Evolutionary conservation across 1,284 basidiomycete genomes (phyloP).

Genomic region (Sanghuangporus baumii): DNA sequence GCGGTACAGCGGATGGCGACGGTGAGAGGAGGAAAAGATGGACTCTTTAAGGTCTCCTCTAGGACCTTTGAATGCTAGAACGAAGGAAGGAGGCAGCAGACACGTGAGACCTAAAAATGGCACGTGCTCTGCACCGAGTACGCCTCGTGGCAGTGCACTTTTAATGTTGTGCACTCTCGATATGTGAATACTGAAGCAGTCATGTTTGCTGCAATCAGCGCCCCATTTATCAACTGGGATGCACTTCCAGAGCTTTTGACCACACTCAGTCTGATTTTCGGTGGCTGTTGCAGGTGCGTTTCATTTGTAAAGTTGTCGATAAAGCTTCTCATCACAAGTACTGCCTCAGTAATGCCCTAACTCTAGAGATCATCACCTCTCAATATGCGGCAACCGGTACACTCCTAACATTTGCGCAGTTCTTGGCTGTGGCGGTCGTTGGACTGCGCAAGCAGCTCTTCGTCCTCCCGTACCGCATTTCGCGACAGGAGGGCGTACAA

Average conservation of each 20-base stretch:
- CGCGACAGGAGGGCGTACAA: conserved; percentile 7
- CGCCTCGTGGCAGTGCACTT: not conserved
- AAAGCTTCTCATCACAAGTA: conserved; percentile 16
- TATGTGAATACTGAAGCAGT: not conserved
- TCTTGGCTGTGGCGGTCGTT: conserved; percentile 66
- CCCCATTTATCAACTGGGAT: not conserved
- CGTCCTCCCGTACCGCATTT: conserved; percentile 14
- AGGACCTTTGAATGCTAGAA: not conserved
- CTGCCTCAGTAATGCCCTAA: conserved; percentile 58
- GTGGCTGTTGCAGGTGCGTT: conserved; percentile 56
- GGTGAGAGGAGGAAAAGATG: not conserved
- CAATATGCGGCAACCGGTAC: conserved; percentile 62
- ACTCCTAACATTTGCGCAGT: conserved; percentile 83
- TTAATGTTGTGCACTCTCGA: not conserved
- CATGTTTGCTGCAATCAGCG: not conserved
- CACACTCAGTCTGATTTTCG: conserved; percentile 45
- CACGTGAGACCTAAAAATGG: not conserved
- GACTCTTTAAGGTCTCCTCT: not conserved
- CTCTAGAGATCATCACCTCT: conserved; percentile 61
- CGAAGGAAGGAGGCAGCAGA: not conserved
- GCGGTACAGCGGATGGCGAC: not conserved
- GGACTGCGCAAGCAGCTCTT: conserved; percentile 57
- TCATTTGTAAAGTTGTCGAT: not conserved
- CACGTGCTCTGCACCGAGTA: not conserved
- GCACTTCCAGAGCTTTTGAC: conserved; percentile 35